These are phyloP conservation scores for Castanea crenata DNA, from an alignment of 306 rosid genomes.

Conservation along the genomic window DNA sequence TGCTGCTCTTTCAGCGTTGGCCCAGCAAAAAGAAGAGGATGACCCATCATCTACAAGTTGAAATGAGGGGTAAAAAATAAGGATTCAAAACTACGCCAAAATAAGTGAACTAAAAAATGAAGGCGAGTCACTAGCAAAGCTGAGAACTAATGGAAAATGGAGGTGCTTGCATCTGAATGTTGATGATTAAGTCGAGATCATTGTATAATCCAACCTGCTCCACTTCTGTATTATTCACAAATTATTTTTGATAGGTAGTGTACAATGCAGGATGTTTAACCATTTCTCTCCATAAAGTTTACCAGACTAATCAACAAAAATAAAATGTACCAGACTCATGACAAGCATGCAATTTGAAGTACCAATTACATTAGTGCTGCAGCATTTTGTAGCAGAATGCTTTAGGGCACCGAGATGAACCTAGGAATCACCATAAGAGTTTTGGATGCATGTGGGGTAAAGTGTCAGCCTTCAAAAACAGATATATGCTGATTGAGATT, in stretches of 20 bases:
- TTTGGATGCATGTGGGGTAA: not conserved
- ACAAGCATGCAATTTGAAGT: not conserved
- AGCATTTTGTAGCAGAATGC: not conserved
- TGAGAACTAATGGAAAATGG: not conserved
- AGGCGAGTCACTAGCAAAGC: not conserved
- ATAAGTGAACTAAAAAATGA: not conserved
- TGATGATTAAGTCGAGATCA: no score
- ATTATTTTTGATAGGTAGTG: not conserved
- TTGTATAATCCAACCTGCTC: not conserved
- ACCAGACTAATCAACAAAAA: not conserved
- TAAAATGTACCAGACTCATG: not conserved
- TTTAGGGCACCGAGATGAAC: not conserved
- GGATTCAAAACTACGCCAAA: not conserved
- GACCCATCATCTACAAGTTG: conserved; percentile 79
- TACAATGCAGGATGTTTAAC: not conserved
- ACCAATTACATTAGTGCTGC: not conserved
- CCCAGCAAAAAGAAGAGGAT: conserved; percentile 81
- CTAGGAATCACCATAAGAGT: not conserved
- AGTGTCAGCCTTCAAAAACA: not conserved
- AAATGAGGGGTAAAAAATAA: not conserved
- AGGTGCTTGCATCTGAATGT: not conserved
- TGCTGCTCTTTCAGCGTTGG: conserved; percentile 74
- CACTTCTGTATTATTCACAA: not conserved
- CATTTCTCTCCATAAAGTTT: not conserved
- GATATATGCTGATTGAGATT: not conserved